Evolutionary conservation across 129 eudicot genomes (phyloP).

Genomic region (Tagetes patula): DNA sequence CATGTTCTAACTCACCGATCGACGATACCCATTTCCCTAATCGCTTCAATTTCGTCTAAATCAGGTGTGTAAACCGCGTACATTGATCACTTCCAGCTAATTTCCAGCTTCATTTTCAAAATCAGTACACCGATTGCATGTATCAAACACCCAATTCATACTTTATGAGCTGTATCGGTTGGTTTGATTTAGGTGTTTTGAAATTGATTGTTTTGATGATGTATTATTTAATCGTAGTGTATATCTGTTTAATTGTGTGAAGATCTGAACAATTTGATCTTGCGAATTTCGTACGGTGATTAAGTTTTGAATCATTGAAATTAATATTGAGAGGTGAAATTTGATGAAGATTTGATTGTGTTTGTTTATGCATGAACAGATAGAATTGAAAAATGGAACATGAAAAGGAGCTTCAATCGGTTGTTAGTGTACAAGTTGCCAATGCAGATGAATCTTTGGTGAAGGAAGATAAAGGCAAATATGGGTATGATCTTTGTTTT

Average conservation of each 20-base stretch:
- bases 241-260: too few relatives aligned
- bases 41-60: constrained; percentile 25
- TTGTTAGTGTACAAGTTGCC: constrained; percentile 4
- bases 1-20: not conserved
- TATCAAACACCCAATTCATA: not conserved
- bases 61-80: constrained; percentile 23
- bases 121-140: not conserved
- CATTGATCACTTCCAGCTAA: constrained; percentile 20
- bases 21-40: not conserved
- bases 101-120: constrained; percentile 16
- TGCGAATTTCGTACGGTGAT: too few relatives aligned
- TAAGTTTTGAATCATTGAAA: too few relatives aligned
- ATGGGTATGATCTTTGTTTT: constrained; percentile 39
- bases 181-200: constrained; percentile 11
- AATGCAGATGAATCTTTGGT: constrained; percentile 24
- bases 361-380: not conserved
- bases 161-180: constrained; percentile 8
- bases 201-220: not conserved
- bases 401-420: constrained; percentile 26
- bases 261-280: too few relatives aligned
- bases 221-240: not conserved
- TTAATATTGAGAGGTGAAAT: not conserved
- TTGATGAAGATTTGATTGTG: constrained; percentile 10
- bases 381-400: constrained; percentile 15
- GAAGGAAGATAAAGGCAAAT: constrained; percentile 32